Evolutionary conservation across 345 rosid species (phyloP), one percentile per base, ranked within the genome.

Genomic region (Firmiana major): DNA sequence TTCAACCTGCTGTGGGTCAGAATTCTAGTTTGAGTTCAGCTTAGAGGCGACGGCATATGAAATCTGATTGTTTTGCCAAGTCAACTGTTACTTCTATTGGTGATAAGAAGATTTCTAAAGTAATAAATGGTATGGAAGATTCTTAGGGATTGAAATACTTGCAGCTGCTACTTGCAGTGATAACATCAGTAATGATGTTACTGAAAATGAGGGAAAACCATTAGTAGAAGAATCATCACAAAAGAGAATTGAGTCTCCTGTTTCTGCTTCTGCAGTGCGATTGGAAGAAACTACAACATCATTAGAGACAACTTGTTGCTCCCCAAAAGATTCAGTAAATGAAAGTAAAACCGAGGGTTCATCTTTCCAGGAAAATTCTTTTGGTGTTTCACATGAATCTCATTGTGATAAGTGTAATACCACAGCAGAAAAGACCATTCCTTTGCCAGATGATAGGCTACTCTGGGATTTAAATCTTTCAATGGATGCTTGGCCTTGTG

Each of bases 81-180:
- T 26, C 64, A 24, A 75, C 34, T 72, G 17, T 66, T 16, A 77
- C 34, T 71, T n/a, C n/a, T n/a, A 71, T 67, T 26, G 63, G 71
- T 45, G 68, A 70, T 38, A 51, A 58, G 26, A 81, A 60, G 63
- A 67, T 55, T 70, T 57, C 80, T 6, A 53, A 38, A 9, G 73
- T 48, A 38, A n/a, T 7, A 22, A 63, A 73, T 70, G 82, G 49
- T 36, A 31, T 65, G 17, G 78, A 79, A 21, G 91, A 86, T 89
- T 89, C 81, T 89, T 86, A 60, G 93, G 93, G 57, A 84, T 87
- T 28, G 85, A 78, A 76, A 83, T 89, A 57, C 89, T 89, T 79
- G 90, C 90, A 36, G 81, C 81, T 46, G 90, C 75, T 31, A 89
- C 89, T 57, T 87, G 92, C 74, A 78, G 70, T 78, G 76, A 79